Conservation (phyloP, 2,329 filamentous ascomycete species). For the Chrysoporthe puriensis region DNA sequence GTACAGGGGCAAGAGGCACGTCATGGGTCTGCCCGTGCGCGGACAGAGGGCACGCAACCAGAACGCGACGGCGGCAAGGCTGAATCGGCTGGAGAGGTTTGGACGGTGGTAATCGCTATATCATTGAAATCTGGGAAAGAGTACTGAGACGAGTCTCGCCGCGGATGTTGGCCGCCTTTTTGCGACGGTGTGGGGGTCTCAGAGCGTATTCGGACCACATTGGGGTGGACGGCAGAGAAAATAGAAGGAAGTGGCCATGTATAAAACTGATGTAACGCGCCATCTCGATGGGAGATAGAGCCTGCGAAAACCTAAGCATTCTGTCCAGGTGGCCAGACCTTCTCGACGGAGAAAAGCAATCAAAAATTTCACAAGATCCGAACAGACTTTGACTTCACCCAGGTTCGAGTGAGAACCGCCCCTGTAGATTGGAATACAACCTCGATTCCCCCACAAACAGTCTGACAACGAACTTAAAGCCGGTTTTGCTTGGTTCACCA, state of each 20-base stretch:
- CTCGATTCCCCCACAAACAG: background rate
- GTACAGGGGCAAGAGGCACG: constrained; percentile 87
- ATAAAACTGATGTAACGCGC: constrained; percentile 11
- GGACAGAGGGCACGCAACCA: constrained; percentile 87
- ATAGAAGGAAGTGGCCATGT: background rate
- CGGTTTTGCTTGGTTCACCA: background rate
- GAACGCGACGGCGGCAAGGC: constrained; percentile 61
- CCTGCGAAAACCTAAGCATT: background rate
- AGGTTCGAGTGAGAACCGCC: background rate
- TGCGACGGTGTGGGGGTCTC: background rate
- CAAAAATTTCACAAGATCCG: background rate
- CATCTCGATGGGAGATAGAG: background rate
- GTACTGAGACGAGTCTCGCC: background rate
- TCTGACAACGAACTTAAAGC: background rate
- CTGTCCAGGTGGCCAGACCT: background rate
- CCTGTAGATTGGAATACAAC: background rate
- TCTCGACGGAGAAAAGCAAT: background rate
- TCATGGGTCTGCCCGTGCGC: constrained; percentile 87
- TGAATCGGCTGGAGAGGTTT: constrained; percentile 61
- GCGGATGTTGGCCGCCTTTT: constrained; percentile 2
- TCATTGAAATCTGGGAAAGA: too few relatives aligned
- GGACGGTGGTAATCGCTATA: constrained; percentile 36
- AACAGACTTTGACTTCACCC: background rate
- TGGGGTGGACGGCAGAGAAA: background rate
- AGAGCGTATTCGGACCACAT: background rate